A percentile compares a stretch with the other conserved stretches of the same genome.
Conservation (phyloP, 2,329 filamentous ascomycete species). For the Chlorencoelia australis region DNA sequence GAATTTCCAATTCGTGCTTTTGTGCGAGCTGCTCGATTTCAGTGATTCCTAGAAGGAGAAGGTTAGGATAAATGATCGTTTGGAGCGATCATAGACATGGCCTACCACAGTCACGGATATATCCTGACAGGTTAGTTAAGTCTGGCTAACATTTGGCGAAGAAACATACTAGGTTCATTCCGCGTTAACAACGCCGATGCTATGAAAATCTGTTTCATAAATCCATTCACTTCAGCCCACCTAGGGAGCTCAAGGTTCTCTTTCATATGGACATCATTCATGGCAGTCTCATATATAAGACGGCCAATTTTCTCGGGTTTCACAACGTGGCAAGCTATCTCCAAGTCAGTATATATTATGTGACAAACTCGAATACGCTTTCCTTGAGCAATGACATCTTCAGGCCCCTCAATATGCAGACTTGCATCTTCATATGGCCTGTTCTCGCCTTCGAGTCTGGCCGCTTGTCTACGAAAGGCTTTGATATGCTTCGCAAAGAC, state of each 20-base stretch:
- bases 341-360: neutral
- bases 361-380: constrained; percentile 1
- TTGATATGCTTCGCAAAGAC: constrained; percentile 9
- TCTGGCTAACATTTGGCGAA: neutral
- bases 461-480: constrained; percentile 3
- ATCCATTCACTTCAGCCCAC: constrained; percentile 7
- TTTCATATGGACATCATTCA: constrained; percentile 6
- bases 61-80: constrained; percentile 1
- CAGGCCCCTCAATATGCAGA: constrained; percentile 5
- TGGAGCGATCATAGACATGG: neutral
- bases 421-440: constrained; percentile 4
- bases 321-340: constrained; percentile 3
- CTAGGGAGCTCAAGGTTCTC: constrained; percentile 3
- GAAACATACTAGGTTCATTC: constrained; percentile 4
- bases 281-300: constrained; percentile 6
- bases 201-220: no score
- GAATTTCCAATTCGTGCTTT: neutral
- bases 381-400: constrained; percentile 10
- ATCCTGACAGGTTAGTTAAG: constrained; percentile 7
- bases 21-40: constrained; percentile 2
- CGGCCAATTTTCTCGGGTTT: constrained; percentile 6
- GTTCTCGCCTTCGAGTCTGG: neutral
- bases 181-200: constrained; percentile 4
- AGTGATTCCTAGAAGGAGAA: constrained; percentile 3
- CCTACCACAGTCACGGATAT: constrained; percentile 9